Percentiles rank a stretch among this genome's conserved stretches.
Conservation (phyloP, 2,329 filamentous ascomycete species). For the Xylariaceae sp. region DNA sequence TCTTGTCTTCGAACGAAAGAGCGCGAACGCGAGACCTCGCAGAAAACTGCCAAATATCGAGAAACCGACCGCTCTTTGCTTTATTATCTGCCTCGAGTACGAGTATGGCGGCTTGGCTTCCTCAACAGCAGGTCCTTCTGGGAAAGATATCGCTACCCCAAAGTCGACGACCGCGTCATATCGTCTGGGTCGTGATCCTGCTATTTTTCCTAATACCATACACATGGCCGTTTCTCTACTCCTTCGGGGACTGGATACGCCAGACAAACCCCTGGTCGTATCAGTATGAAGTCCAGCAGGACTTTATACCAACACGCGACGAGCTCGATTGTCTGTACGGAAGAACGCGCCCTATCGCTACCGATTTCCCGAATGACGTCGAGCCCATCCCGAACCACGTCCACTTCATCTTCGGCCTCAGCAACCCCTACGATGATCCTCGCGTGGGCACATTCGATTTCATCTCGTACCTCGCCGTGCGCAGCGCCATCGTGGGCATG, state of each 20-base stretch:
- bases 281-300: constrained; percentile 32
- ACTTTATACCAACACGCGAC: constrained; percentile 29
- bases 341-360: constrained; percentile 15
- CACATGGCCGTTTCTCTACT: constrained; percentile 22
- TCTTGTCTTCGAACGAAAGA: not conserved
- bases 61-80: not conserved
- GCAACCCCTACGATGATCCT: constrained; percentile 31
- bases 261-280: constrained; percentile 34
- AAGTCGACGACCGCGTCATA: constrained; percentile 16
- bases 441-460: constrained; percentile 35
- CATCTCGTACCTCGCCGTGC: constrained; percentile 35
- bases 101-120: constrained; percentile 10
- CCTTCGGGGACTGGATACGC: constrained; percentile 30
- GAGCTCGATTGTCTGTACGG: constrained; percentile 34
- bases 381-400: constrained; percentile 36
- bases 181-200: constrained; percentile 22
- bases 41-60: not conserved
- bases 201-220: constrained; percentile 24
- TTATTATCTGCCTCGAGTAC: not conserved
- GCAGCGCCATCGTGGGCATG: constrained; percentile 35
- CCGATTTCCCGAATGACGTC: constrained; percentile 6
- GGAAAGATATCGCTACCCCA: constrained; percentile 21
- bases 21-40: not conserved
- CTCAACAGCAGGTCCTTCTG: constrained; percentile 12
- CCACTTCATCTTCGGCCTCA: constrained; percentile 36